Evolutionary conservation across 2,329 filamentous ascomycete species (phyloP), one percentile per base, ranked within the genome.

Genomic region (Beauveria pseudobassiana): DNA sequence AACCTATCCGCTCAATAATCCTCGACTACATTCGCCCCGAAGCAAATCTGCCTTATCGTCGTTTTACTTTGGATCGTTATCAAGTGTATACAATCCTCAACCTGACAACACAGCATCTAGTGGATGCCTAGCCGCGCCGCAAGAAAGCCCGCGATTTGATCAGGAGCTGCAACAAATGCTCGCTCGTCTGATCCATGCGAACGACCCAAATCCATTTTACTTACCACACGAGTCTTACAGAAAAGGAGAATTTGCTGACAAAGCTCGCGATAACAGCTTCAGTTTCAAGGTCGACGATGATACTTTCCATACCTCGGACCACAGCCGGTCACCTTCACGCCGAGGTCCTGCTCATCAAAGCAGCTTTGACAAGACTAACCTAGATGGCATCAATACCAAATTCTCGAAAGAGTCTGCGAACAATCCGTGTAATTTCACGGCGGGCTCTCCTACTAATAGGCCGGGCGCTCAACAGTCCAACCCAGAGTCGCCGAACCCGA

Each of bases 341-440:
- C 67, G 38, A 70, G 75, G 6, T 71, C 73, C 10, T 18, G 68
- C 74, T n/a, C 69, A 73, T 22, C 72, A 69, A 42, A 71, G 74
- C 48, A 71, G 71, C 3, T 83, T 85, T 63, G 68, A 74, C 45
- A 78, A 78, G 63, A 79, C 72, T 62, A 86, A 81, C 66, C 74
- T 80, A 22, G 83, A 87, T 62, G 83, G 81, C 57, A 87, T 87
- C 66, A 84, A 85, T 70, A 87, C 84, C 20, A 81, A 75, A 45
- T 87, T 87, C 70, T 79, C 78, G 22, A 75, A 80, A 4, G 78
- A 80, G 16, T 79, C 84, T 22, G 70, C 74, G 49, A 66, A 74
- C 5, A 71, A 74, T 40, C 70, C 73, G 22, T 83, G 77, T 78
- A 74, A 80, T 61, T 85, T 85, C 64, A 82, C 73, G 59, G 82